Conservation (phyloP, 306 rosid species). For the Inga laurina region DNA sequence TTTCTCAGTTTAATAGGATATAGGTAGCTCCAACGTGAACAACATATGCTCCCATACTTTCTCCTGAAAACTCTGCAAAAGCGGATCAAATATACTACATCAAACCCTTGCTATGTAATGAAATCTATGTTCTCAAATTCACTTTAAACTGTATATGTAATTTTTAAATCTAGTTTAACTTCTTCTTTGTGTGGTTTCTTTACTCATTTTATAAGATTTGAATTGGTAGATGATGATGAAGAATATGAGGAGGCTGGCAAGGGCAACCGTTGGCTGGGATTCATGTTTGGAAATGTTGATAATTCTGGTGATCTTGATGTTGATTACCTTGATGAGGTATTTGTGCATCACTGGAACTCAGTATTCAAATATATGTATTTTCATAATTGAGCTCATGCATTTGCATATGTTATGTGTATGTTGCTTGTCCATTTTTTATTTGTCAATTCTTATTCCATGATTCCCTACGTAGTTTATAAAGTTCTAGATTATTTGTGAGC, state of each 20-base stretch:
- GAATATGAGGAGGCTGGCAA: slow-evolving; percentile 76
- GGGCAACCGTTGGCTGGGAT: slow-evolving; percentile 77
- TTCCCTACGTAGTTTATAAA: background rate
- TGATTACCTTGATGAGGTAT: slow-evolving; percentile 96
- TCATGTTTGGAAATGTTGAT: slow-evolving; percentile 97
- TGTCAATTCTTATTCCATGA: slow-evolving; percentile 21
- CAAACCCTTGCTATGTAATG: slow-evolving; percentile 8
- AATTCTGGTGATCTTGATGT: slow-evolving; percentile 94
- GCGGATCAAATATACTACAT: slow-evolving; percentile 6
- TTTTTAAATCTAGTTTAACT: slow-evolving; percentile 5
- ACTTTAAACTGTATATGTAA: background rate
- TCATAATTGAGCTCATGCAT: slow-evolving; percentile 25
- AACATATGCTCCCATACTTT: background rate
- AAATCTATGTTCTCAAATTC: background rate
- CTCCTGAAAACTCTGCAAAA: background rate
- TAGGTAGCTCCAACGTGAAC: background rate
- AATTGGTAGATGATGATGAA: slow-evolving; percentile 73
- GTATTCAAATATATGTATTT: slow-evolving; percentile 9
- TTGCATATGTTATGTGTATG: background rate
- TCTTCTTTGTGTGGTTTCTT: slow-evolving; percentile 31
- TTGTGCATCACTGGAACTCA: slow-evolving; percentile 23
- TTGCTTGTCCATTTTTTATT: background rate
- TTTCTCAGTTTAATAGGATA: background rate
- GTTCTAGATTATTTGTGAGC: background rate
- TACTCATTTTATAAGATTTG: slow-evolving; percentile 18